Percentiles rank a stretch among this genome's conserved stretches.
phyloP scores from a whole-genome alignment of 495 filamentous ascomycete genomes.

The Tuber magnatum region DNA sequence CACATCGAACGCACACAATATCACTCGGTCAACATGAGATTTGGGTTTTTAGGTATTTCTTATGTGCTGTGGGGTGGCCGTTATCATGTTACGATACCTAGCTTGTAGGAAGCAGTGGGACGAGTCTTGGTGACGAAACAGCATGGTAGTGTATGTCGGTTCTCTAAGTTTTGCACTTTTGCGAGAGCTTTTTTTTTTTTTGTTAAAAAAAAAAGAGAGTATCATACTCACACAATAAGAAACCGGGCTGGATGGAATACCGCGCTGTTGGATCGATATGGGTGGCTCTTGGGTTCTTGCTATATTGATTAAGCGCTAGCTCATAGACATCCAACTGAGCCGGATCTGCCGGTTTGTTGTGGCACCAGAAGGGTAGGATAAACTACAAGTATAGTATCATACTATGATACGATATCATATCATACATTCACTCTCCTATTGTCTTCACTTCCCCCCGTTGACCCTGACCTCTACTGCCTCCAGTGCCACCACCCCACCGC shows the following conservation, averaged over 20 bases:
- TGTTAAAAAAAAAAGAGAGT: too few relatives aligned
- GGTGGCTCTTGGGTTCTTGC: background rate
- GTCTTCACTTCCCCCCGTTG: background rate
- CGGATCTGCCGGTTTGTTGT: background rate
- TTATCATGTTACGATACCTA: background rate
- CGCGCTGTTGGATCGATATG: background rate
- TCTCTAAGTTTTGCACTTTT: background rate
- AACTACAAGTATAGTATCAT: too few relatives aligned
- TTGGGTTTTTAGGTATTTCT: background rate
- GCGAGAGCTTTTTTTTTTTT: background rate
- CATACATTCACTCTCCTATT: background rate
- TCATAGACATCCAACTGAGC: background rate
- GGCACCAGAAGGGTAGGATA: too few relatives aligned
- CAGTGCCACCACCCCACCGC: background rate
- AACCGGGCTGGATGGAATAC: background rate
- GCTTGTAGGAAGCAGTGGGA: background rate
- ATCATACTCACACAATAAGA: background rate
- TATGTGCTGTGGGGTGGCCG: background rate
- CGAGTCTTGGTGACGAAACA: background rate
- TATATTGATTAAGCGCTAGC: too few relatives aligned
- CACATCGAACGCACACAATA: background rate
- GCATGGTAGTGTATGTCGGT: background rate
- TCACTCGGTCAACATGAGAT: background rate
- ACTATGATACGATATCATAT: too few relatives aligned
- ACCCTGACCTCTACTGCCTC: background rate